Base-by-base conservation (phyloP, 148 eudicot genomes). In the Euryodendron excelsum region DNA sequence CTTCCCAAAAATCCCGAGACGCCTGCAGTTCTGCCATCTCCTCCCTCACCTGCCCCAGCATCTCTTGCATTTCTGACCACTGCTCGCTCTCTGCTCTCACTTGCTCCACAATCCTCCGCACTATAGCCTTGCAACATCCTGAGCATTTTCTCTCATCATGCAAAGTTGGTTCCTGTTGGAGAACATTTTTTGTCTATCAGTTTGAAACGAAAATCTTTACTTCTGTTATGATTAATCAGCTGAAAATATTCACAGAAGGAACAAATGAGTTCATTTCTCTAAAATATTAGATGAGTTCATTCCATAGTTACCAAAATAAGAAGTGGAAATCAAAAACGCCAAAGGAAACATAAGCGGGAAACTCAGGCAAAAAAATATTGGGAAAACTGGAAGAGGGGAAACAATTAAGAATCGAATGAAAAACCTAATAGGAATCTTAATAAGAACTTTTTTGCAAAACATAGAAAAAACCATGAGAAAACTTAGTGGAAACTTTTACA, bases 51-150 rank as follows among this genome's bases (percentile, higher is more conserved):
- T 88, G 88, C 30, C 88, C 91, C 25, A 96, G 69, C 99, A 96
- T 93, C 70, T 86, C 91, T 86, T 96, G 99, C 98, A 96, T 96
- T 82, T 96, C 95, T 14, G 97, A 89, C 98, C 99, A 96, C 33
- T 96, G 98, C 76, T 93, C 93, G 33, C 95, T 93, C 82, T 96
- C 99, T 7, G 90, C 92, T 72, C 93, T 85, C 74, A 93, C 99
- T 81, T 96, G 99, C 79, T 92, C 97, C 79, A 93, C 82, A n/a
- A 96, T 87, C 86, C 85, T 90, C 80, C 84, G 82, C 50, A 93
- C 93, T 72, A 93, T 77, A 9, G 86, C 87, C 79, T 91, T 96
- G 87, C 99, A 93, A 20, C 86, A 86, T 21, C 98, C 95, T 31
- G 94, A 77, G 80, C 93, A 90, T 23, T 79, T 83, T 61, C 82